A percentile compares a stretch with the other conserved stretches of the same genome.
These are phyloP conservation scores for Trichoderma sp. DNA, from an alignment of 2,329 filamentous ascomycete genomes.

Conservation along the genomic window DNA sequence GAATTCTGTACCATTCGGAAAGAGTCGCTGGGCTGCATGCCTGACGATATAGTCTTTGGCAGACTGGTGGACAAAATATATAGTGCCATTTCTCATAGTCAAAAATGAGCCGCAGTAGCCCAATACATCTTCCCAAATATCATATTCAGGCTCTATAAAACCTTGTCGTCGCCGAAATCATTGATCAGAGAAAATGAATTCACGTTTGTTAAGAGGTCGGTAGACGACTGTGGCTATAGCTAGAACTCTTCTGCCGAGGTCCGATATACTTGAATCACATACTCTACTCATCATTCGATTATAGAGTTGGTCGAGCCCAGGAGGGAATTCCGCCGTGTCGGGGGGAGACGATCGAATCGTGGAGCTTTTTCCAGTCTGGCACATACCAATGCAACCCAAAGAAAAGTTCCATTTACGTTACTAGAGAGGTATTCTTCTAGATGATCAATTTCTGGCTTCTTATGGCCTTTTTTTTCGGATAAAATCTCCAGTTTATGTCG, in stretches of 20 bases:
- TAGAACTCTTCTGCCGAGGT: neutral
- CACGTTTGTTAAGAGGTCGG: neutral
- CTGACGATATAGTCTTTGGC: constrained; percentile 42
- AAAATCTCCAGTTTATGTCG: neutral
- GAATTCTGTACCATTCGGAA: constrained; percentile 27
- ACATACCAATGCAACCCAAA: neutral
- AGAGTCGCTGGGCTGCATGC: constrained; percentile 29
- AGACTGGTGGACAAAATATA: constrained; percentile 43
- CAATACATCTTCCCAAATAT: neutral
- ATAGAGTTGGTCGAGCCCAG: neutral
- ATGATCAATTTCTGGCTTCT: accelerated
- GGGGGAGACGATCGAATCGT: neutral
- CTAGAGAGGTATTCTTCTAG: neutral
- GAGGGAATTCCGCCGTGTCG: neutral
- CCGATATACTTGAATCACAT: neutral
- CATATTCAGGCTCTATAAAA: accelerated
- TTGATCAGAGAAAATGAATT: neutral
- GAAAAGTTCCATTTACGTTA: neutral
- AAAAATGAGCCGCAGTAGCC: constrained; percentile 40
- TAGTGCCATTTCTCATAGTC: constrained; percentile 27
- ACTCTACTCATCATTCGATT: neutral
- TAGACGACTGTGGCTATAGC: neutral
- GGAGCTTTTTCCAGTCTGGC: accelerated
- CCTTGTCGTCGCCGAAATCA: accelerated
- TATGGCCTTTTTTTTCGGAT: accelerated